phyloP scores from a whole-genome alignment of 2,329 filamentous ascomycete species.

The Pyricularia pennisetigena region DNA sequence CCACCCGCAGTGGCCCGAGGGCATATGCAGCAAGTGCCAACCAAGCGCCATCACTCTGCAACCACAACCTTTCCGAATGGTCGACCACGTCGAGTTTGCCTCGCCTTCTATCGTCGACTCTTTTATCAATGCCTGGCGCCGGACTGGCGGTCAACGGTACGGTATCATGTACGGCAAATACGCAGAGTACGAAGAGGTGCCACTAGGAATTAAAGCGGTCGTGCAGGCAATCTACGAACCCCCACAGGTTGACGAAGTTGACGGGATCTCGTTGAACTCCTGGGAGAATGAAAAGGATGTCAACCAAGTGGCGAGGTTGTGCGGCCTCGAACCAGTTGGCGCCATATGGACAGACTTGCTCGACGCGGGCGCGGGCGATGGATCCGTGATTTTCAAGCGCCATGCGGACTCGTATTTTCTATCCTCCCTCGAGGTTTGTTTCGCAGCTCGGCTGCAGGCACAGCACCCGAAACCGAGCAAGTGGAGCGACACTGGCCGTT shows the following conservation, averaged over 20 bases:
- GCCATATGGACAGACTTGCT: slow-evolving; percentile 92
- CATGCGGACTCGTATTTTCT: slow-evolving; percentile 94
- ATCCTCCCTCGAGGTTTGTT: slow-evolving; percentile 83
- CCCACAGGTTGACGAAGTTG: slow-evolving; percentile 78
- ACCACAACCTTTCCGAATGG: slow-evolving; percentile 89
- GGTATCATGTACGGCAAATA: slow-evolving; percentile 90
- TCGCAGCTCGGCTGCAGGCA: slow-evolving; percentile 80
- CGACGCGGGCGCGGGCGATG: slow-evolving; percentile 71
- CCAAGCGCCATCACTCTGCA: slow-evolving; percentile 94
- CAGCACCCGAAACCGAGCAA: slow-evolving; percentile 84
- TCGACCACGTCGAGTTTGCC: slow-evolving; percentile 96
- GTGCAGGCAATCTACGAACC: slow-evolving; percentile 97
- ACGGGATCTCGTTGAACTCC: slow-evolving; percentile 74
- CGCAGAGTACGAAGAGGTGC: slow-evolving; percentile 83
- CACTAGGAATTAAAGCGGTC: slow-evolving; percentile 86
- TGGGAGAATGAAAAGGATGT: slow-evolving; percentile 82
- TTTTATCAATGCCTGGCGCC: slow-evolving; percentile 88
- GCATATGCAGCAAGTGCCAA: slow-evolving; percentile 97
- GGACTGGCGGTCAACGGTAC: slow-evolving; percentile 71
- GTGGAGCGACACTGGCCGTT: slow-evolving; percentile 91
- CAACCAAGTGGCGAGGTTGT: slow-evolving; percentile 69
- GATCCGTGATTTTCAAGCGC: slow-evolving; percentile 85
- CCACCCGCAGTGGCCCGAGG: slow-evolving; percentile 87
- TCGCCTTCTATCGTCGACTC: slow-evolving; percentile 74
- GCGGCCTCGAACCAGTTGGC: slow-evolving; percentile 80